Percentiles rank a stretch among this genome's conserved stretches.
Conservation (phyloP, 176 grass and related monocot species). For the Musa troglodytarum region DNA sequence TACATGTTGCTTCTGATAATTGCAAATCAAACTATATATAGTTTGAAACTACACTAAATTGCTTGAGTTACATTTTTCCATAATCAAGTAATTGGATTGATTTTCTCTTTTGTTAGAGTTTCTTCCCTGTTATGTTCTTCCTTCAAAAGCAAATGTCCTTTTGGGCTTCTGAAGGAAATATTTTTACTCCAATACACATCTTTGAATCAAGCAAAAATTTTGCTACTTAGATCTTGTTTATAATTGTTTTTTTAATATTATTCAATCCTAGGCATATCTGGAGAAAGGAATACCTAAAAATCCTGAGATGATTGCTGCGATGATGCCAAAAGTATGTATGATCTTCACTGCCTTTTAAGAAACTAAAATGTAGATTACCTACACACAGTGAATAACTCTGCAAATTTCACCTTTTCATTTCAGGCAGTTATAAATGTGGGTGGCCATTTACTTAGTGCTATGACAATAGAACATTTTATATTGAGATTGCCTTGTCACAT, state of each 20-base stretch:
- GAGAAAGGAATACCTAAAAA: conserved; percentile 84
- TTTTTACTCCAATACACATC: background rate
- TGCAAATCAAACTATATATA: no score
- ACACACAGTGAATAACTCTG: no score
- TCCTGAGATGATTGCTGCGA: conserved; percentile 63
- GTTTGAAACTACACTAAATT: no score
- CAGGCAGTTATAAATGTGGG: conserved; percentile 75
- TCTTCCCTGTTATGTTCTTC: no score
- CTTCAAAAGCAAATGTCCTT: no score
- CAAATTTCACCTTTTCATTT: conserved; percentile 2
- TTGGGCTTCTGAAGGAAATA: no score
- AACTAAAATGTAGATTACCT: background rate
- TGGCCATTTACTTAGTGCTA: conserved; percentile 73
- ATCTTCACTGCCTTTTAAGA: conserved; percentile 8
- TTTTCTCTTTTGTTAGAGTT: no score
- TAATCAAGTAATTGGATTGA: no score
- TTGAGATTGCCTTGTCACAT: conserved; percentile 65
- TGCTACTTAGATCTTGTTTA: conserved; percentile 9
- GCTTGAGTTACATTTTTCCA: no score
- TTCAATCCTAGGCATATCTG: conserved; percentile 71
- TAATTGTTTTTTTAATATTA: conserved; percentile 11
- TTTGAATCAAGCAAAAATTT: background rate
- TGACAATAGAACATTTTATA: conserved; percentile 96
- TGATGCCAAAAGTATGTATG: conserved; percentile 89
- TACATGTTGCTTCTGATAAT: no score